Evolutionary conservation across 805 yeast species (phyloP).

Genomic region (Teunomyces cretensis): DNA sequence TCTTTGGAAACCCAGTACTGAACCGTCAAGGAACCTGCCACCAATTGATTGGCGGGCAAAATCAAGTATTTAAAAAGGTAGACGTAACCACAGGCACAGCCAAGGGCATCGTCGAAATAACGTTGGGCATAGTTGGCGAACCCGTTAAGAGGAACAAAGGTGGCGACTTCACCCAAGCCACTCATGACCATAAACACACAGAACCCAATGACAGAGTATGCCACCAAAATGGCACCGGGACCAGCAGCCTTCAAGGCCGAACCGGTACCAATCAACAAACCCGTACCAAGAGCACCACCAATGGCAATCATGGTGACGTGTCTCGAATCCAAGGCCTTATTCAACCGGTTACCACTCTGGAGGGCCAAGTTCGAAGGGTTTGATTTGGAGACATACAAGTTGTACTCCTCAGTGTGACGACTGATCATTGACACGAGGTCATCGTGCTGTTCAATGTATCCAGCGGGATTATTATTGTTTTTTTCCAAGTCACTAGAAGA

Average conservation of each 20-base stretch:
- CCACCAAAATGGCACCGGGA: constrained; percentile 61
- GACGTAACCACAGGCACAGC: constrained; percentile 67
- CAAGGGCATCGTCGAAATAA: constrained; percentile 64
- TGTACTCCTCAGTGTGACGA: constrained; percentile 49
- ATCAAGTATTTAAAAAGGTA: constrained; percentile 56
- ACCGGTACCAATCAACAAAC: constrained; percentile 76
- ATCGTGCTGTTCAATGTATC: not conserved
- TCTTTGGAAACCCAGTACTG: constrained; percentile 53
- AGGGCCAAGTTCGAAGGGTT: constrained; percentile 37
- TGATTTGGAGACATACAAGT: constrained; percentile 46
- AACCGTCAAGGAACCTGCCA: constrained; percentile 57
- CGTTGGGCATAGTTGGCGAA: constrained; percentile 65
- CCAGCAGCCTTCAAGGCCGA: constrained; percentile 70
- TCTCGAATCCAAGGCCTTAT: constrained; percentile 46
- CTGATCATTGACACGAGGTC: constrained; percentile 34
- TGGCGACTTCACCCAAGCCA: constrained; percentile 67
- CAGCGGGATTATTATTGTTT: constrained; percentile 9
- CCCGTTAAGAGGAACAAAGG: constrained; percentile 67
- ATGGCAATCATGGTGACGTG: constrained; percentile 75
- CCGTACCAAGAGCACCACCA: constrained; percentile 85
- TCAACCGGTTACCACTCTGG: constrained; percentile 19
- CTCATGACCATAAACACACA: constrained; percentile 69
- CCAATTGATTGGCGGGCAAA: constrained; percentile 62
- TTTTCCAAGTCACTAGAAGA: constrained; percentile 14
- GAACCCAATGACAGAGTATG: constrained; percentile 70